Conservation (phyloP, 2,329 filamentous ascomycete species). For the Aspergillus calidoustus region DNA sequence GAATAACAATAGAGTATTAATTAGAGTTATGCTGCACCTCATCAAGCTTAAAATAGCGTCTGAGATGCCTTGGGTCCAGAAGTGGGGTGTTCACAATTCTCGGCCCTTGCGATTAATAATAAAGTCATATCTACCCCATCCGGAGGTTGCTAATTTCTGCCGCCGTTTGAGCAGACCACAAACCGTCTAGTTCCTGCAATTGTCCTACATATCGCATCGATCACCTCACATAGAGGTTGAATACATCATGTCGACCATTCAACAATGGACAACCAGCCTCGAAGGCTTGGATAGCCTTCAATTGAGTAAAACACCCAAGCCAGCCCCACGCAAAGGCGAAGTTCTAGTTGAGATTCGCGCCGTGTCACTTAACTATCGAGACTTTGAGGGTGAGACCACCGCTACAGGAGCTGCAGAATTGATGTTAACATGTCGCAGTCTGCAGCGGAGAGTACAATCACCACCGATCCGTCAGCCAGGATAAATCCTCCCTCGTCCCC, state of each 20-base stretch:
- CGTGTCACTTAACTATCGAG: slow-evolving; percentile 60
- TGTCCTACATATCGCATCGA: not conserved
- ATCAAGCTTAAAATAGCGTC: not conserved
- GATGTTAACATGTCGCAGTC: slow-evolving; percentile 49
- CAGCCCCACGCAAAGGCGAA: slow-evolving; percentile 56
- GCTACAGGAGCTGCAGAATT: not conserved
- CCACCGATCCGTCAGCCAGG: slow-evolving; percentile 58
- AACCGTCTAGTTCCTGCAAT: not conserved
- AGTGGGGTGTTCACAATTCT: not conserved
- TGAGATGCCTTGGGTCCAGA: not conserved
- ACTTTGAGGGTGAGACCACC: slow-evolving; percentile 44
- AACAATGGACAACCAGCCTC: slow-evolving; percentile 61
- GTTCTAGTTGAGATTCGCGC: slow-evolving; percentile 57
- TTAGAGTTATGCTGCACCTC: not conserved
- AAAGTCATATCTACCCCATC: not conserved
- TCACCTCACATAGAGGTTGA: not conserved
- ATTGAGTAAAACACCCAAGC: slow-evolving; percentile 51
- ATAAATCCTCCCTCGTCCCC: slow-evolving; percentile 57
- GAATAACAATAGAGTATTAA: too few species aligned
- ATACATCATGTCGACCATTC: slow-evolving; percentile 22
- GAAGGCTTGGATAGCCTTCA: slow-evolving; percentile 61
- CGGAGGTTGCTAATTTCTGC: not conserved
- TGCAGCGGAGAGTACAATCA: slow-evolving; percentile 70
- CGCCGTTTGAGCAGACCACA: not conserved
- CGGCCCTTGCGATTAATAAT: not conserved